These are phyloP conservation scores for Pseudogymnoascus pannorum DNA, from an alignment of 2,329 filamentous ascomycete species.

Conservation along the genomic window DNA sequence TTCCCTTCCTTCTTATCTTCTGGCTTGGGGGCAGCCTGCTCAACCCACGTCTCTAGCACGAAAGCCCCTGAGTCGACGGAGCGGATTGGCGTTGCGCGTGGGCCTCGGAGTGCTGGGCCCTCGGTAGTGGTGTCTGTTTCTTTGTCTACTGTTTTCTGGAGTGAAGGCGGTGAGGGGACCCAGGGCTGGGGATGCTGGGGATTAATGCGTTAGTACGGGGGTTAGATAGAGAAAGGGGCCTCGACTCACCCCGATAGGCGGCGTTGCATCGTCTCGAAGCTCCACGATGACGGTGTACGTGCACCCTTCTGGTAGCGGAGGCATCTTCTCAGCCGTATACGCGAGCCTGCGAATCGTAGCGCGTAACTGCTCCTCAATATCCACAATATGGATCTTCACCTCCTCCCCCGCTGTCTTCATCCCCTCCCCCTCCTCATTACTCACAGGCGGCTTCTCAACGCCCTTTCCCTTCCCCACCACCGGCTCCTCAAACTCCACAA, in stretches of 20 bases:
- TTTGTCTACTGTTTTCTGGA: slow-evolving; percentile 29
- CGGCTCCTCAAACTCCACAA: slow-evolving; percentile 29
- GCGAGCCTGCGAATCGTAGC: slow-evolving; percentile 58
- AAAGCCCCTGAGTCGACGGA: slow-evolving; percentile 58
- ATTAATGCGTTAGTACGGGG: slow-evolving; percentile 10
- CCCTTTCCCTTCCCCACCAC: slow-evolving; percentile 12
- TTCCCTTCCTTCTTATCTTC: background rate
- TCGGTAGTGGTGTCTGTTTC: slow-evolving; percentile 21
- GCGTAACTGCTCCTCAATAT: slow-evolving; percentile 67
- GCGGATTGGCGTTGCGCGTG: slow-evolving; percentile 52
- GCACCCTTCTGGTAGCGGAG: slow-evolving; percentile 53
- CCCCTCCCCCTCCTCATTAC: slow-evolving; percentile 9
- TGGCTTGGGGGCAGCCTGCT: slow-evolving; percentile 42
- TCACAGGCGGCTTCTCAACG: background rate
- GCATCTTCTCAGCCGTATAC: slow-evolving; percentile 50
- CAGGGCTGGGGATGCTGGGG: slow-evolving; percentile 52
- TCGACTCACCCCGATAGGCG: slow-evolving; percentile 49
- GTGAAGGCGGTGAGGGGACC: slow-evolving; percentile 45
- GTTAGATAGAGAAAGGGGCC: background rate
- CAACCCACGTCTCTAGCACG: slow-evolving; percentile 62
- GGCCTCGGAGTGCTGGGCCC: slow-evolving; percentile 39
- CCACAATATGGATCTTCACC: slow-evolving; percentile 41
- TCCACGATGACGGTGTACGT: slow-evolving; percentile 74
- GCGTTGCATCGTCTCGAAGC: slow-evolving; percentile 45
- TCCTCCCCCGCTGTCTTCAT: slow-evolving; percentile 13